Conservation (phyloP, 805 yeast species). For the Yarrowia keelungensis region DNA sequence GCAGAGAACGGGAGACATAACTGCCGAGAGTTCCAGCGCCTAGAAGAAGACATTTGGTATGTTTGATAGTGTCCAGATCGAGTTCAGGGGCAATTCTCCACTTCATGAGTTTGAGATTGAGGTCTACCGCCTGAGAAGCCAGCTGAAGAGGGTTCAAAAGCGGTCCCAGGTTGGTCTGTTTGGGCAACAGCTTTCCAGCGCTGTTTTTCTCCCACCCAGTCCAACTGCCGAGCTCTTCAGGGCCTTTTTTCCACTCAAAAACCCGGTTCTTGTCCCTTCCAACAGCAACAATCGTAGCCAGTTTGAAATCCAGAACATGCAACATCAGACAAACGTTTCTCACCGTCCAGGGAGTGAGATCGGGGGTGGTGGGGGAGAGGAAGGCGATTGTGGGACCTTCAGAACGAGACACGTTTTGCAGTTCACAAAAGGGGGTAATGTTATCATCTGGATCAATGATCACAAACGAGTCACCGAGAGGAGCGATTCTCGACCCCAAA, state of each 20-base stretch:
- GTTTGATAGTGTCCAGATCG: slow-evolving; percentile 68
- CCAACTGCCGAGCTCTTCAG: slow-evolving; percentile 44
- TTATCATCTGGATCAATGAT: slow-evolving; percentile 20
- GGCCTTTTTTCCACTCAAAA: slow-evolving; percentile 38
- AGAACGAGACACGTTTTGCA: not conserved
- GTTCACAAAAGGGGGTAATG: slow-evolving; percentile 1
- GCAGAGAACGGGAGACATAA: slow-evolving; percentile 80
- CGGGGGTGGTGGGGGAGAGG: not conserved
- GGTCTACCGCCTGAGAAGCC: slow-evolving; percentile 90
- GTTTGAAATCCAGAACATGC: slow-evolving; percentile 41
- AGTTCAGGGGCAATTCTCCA: slow-evolving; percentile 92
- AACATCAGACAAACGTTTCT: slow-evolving; percentile 40
- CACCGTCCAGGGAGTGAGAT: slow-evolving; percentile 9
- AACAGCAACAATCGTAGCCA: not conserved
- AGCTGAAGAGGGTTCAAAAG: slow-evolving; percentile 80
- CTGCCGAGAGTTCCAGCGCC: slow-evolving; percentile 98
- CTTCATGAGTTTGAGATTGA: slow-evolving; percentile 90
- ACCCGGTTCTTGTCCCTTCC: not conserved
- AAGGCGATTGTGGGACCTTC: slow-evolving; percentile 4
- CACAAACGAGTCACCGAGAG: not conserved
- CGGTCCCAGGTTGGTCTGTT: slow-evolving; percentile 79
- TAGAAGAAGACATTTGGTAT: slow-evolving; percentile 72
- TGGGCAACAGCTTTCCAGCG: slow-evolving; percentile 75
- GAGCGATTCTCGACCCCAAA: not conserved
- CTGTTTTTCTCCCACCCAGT: slow-evolving; percentile 92